Percentiles rank a stretch among this genome's conserved stretches.
Conservation (phyloP, 306 rosid species). For the Quillaja saponaria region DNA sequence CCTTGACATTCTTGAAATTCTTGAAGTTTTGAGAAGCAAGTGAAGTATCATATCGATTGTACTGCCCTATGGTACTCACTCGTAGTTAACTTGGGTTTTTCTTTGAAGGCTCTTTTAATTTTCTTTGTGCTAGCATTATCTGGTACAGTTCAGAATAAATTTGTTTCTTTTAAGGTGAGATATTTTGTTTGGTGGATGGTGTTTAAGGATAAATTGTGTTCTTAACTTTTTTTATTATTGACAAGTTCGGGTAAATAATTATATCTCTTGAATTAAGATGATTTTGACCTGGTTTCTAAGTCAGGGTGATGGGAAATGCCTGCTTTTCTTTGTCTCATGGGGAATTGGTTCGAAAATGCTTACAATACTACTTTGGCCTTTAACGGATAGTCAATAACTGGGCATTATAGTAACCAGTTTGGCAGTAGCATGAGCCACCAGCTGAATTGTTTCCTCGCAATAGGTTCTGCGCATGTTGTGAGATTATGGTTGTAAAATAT, state of each 20-base stretch:
- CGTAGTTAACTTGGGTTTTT: slow-evolving; percentile 29
- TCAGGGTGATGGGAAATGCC: slow-evolving; percentile 13
- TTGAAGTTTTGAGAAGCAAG: slow-evolving; percentile 27
- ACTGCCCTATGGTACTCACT: slow-evolving; percentile 25
- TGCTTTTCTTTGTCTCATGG: background rate
- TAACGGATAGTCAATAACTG: background rate
- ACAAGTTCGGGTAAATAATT: slow-evolving; percentile 4
- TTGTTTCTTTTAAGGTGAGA: slow-evolving; percentile 1
- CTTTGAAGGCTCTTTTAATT: slow-evolving; percentile 23
- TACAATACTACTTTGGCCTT: slow-evolving; percentile 17
- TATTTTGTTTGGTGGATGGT: slow-evolving; percentile 20
- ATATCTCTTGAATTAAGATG: slow-evolving; percentile 16
- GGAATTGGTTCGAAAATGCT: slow-evolving; percentile 12
- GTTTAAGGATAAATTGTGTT: slow-evolving; percentile 17
- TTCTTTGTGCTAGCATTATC: background rate
- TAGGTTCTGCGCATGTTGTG: background rate
- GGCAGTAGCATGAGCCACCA: slow-evolving; percentile 24
- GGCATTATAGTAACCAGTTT: background rate
- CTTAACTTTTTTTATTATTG: slow-evolving; percentile 9
- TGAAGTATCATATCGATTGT: slow-evolving; percentile 29
- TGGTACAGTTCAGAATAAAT: slow-evolving; percentile 22
- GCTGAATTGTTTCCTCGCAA: slow-evolving; percentile 15
- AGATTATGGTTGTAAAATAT: slow-evolving; percentile 12
- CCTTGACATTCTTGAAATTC: slow-evolving; percentile 26
- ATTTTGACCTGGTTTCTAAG: slow-evolving; percentile 26